phyloP scores from a whole-genome alignment of 345 rosid species.

The Abelmoschus esculentus region DNA sequence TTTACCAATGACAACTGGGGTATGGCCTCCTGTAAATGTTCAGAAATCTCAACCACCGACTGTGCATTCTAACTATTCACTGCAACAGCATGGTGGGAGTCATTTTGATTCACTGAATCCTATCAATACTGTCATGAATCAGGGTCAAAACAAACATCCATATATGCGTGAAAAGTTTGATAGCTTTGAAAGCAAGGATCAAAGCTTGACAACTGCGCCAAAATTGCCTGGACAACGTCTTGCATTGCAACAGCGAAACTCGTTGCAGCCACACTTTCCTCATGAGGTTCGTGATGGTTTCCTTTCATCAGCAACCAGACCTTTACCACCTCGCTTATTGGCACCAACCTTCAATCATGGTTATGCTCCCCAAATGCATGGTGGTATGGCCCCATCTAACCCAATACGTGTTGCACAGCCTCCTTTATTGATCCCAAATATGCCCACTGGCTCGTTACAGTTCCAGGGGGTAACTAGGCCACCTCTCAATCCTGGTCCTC shows the following conservation, averaged over 20 bases:
- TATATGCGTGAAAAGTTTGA: constrained; percentile 41
- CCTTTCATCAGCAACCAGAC: constrained; percentile 30
- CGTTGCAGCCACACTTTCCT: constrained; percentile 38
- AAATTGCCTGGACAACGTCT: constrained; percentile 34
- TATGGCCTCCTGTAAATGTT: constrained; percentile 51
- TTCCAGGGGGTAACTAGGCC: constrained; percentile 41
- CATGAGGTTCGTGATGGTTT: constrained; percentile 34
- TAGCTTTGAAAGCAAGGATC: constrained; percentile 36
- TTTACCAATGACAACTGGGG: constrained; percentile 27
- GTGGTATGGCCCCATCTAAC: constrained; percentile 29
- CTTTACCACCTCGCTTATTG: constrained; percentile 37
- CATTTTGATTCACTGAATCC: constrained; percentile 43
- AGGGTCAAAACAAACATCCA: constrained; percentile 36
- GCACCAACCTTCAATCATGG: constrained; percentile 37
- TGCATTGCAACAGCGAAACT: constrained; percentile 46
- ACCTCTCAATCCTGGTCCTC: constrained; percentile 54
- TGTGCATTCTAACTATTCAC: constrained; percentile 34
- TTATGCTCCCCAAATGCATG: constrained; percentile 41
- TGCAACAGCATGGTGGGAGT: constrained; percentile 30
- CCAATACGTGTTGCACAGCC: constrained; percentile 23
- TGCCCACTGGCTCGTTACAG: constrained; percentile 26
- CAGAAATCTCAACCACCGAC: constrained; percentile 48
- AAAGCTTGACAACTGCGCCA: constrained; percentile 23
- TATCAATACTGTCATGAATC: constrained; percentile 31
- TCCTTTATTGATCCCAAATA: constrained; percentile 40